Percentiles rank a stretch among this genome's conserved stretches.
phyloP scores from a whole-genome alignment of 495 filamentous ascomycete species.

The Podospora pseudoanserina region DNA sequence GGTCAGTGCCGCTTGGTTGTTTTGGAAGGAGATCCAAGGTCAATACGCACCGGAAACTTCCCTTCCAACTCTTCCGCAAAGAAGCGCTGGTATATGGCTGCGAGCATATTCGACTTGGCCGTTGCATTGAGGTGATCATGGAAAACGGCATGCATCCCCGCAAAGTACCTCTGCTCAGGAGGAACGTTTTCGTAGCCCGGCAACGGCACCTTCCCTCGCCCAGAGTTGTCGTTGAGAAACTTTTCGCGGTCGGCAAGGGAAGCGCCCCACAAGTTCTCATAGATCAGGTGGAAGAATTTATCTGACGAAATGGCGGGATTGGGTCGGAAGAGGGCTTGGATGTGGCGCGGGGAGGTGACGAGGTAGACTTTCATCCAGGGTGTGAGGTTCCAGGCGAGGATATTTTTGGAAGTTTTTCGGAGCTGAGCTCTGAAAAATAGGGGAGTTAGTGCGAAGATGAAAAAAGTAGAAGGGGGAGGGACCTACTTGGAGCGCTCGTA shows the following conservation, averaged over 20 bases:
- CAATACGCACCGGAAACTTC: background rate
- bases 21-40: background rate
- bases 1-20: too few species aligned
- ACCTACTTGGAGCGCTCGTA: background rate
- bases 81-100: slow-evolving; percentile 14
- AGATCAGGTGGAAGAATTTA: slow-evolving; percentile 20
- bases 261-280: slow-evolving; percentile 14
- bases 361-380: slow-evolving; percentile 24
- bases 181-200: slow-evolving; percentile 6
- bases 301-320: slow-evolving; percentile 20
- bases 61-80: slow-evolving; percentile 16
- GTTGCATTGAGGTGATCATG: slow-evolving; percentile 16
- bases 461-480: too few species aligned
- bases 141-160: slow-evolving; percentile 18
- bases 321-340: slow-evolving; percentile 22
- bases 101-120: slow-evolving; percentile 9
- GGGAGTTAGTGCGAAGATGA: too few species aligned
- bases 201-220: slow-evolving; percentile 9
- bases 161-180: slow-evolving; percentile 24
- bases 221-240: slow-evolving; percentile 21
- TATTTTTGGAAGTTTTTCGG: slow-evolving; percentile 4
- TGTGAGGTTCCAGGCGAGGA: slow-evolving; percentile 25
- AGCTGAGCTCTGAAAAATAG: background rate
- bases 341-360: slow-evolving; percentile 19
- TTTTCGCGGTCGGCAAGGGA: slow-evolving; percentile 15